Evolutionary conservation across 2,329 filamentous ascomycete species (phyloP).

Genomic region (Ceratocystiopsis brevicomis): DNA sequence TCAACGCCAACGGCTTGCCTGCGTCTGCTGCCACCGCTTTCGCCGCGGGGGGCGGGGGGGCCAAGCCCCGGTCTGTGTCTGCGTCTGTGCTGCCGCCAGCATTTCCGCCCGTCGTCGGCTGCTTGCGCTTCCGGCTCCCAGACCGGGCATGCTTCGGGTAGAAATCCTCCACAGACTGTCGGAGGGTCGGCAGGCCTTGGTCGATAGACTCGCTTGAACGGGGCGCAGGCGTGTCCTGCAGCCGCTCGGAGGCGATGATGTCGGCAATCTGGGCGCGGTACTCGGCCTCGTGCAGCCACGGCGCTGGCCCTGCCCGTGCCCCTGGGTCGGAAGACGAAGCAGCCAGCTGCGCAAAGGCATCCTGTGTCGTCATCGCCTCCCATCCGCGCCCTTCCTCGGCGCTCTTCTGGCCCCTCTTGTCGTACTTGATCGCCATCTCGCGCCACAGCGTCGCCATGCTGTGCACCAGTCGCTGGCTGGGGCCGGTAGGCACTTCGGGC

Average conservation of each 20-base stretch:
- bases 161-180: constrained; percentile 76
- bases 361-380: constrained; percentile 50
- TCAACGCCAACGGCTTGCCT: too few species aligned
- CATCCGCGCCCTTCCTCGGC: constrained; percentile 52
- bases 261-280: constrained; percentile 45
- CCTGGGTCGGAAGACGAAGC: constrained; percentile 77
- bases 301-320: constrained; percentile 48
- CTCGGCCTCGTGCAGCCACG: constrained; percentile 87
- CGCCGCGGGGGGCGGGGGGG: too few species aligned
- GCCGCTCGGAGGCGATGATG: constrained; percentile 30
- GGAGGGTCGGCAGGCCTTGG: constrained; percentile 48
- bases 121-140: constrained; percentile 2
- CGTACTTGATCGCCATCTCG: constrained; percentile 7
- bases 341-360: constrained; percentile 61
- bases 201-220: constrained; percentile 32
- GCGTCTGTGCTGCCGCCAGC: too few species aligned
- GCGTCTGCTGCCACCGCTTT: too few species aligned
- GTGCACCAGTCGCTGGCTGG: constrained; percentile 62
- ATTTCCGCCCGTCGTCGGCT: too few species aligned
- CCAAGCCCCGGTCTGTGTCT: too few species aligned
- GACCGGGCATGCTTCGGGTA: constrained; percentile 32
- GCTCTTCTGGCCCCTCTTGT: constrained; percentile 61
- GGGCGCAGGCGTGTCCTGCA: constrained; percentile 45
- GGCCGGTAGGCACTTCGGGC: constrained; percentile 47
- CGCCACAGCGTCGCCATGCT: constrained; percentile 85